Conservation (phyloP, 176 grass and related monocot species). For the Carex scoparia region DNA sequence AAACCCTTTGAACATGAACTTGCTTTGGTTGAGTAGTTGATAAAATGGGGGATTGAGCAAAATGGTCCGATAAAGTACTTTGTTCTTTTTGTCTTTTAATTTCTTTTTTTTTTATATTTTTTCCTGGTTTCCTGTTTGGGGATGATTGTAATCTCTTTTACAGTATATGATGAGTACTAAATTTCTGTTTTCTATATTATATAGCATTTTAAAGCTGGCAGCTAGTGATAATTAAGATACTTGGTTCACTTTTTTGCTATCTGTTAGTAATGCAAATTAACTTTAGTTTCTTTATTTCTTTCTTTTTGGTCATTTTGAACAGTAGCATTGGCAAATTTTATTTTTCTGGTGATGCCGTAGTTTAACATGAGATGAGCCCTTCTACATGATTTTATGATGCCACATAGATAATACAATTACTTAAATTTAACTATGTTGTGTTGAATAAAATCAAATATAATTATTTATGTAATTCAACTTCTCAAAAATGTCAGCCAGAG, state of each 20-base stretch:
- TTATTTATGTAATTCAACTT: neutral
- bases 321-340: neutral
- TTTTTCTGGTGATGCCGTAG: neutral
- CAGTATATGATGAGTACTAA: neutral
- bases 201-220: neutral
- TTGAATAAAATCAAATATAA: neutral
- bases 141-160: slow-evolving; percentile 1
- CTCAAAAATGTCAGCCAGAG: neutral
- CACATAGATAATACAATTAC: neutral
- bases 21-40: neutral
- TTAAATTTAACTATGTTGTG: neutral
- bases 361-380: neutral
- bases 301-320: neutral
- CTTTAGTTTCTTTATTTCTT: neutral
- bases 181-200: neutral
- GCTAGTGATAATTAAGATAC: neutral
- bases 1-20: slow-evolving; percentile 19
- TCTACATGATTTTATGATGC: neutral
- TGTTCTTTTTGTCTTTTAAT: neutral
- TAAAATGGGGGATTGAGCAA: slow-evolving; percentile 14
- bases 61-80: slow-evolving; percentile 11
- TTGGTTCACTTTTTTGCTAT: neutral
- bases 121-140: neutral
- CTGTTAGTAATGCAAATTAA: neutral
- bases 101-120: neutral